Conservation (phyloP, 2,329 filamentous ascomycete genomes). For the Aspergillus novoparasiticus region DNA sequence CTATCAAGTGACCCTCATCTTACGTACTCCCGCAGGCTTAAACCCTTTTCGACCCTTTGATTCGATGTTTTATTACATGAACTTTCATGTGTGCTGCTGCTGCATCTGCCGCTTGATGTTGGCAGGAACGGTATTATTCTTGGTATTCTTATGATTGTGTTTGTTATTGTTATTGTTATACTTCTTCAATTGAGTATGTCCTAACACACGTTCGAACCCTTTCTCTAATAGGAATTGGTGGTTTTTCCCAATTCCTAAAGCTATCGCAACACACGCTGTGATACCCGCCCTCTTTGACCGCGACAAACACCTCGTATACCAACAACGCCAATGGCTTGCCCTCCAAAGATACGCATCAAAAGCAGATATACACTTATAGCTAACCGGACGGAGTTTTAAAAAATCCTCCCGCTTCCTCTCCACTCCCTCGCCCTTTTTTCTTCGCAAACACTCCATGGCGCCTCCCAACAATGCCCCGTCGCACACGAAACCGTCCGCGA, state of each 20-base stretch:
- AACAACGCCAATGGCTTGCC: slow-evolving; percentile 8
- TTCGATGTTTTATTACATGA: neutral
- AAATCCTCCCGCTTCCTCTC: neutral
- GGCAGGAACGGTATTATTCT: neutral
- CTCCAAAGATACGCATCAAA: neutral
- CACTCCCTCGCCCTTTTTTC: neutral
- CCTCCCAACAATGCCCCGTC: slow-evolving; percentile 26
- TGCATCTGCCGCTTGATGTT: neutral
- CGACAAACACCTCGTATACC: neutral
- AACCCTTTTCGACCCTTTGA: neutral
- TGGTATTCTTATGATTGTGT: neutral
- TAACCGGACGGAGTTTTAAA: slow-evolving; percentile 5
- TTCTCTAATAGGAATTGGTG: neutral
- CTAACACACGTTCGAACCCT: neutral
- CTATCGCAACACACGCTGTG: neutral
- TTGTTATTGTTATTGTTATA: neutral
- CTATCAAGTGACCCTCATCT: slow-evolving; percentile 12
- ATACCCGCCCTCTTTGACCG: neutral
- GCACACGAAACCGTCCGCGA: slow-evolving; percentile 42
- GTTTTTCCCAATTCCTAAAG: neutral
- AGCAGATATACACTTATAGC: neutral
- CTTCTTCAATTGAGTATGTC: neutral
- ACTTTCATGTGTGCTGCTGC: neutral
- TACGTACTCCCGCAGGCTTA: slow-evolving; percentile 3
- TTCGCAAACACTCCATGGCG: slow-evolving; percentile 30